These are phyloP conservation scores for Astraeus odoratus DNA, from an alignment of 768 basidiomycete species.

Conservation along the genomic window DNA sequence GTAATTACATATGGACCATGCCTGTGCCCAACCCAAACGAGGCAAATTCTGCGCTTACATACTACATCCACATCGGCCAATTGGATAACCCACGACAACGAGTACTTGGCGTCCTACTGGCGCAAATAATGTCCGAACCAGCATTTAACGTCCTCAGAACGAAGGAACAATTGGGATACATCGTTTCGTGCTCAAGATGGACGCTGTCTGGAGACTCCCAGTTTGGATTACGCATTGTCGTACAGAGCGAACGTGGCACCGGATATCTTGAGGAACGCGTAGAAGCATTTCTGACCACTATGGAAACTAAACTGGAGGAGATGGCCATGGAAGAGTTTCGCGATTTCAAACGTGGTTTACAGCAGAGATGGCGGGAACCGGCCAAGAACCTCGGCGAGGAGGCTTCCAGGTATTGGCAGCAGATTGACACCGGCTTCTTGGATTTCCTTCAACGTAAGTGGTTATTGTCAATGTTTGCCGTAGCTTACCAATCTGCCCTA, in stretches of 20 bases:
- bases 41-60: slow-evolving; percentile 79
- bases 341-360: slow-evolving; percentile 70
- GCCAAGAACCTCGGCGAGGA: slow-evolving; percentile 89
- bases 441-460: slow-evolving; percentile 82
- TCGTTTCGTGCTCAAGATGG: slow-evolving; percentile 63
- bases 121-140: slow-evolving; percentile 85
- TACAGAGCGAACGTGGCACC: slow-evolving; percentile 84
- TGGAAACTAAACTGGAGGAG: slow-evolving; percentile 58
- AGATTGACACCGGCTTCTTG: slow-evolving; percentile 72
- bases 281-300: slow-evolving; percentile 76
- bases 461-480: neutral
- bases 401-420: slow-evolving; percentile 53
- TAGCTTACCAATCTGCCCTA: slow-evolving; percentile 23
- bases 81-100: slow-evolving; percentile 56
- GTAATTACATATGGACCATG: slow-evolving; percentile 59
- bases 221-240: slow-evolving; percentile 71
- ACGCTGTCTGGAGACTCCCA: slow-evolving; percentile 57
- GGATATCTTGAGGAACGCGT: slow-evolving; percentile 81
- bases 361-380: slow-evolving; percentile 77
- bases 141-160: slow-evolving; percentile 88
- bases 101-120: slow-evolving; percentile 62
- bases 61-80: slow-evolving; percentile 77
- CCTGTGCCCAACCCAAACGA: slow-evolving; percentile 78
- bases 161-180: slow-evolving; percentile 92
- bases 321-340: slow-evolving; percentile 71